A percentile compares a stretch with the other conserved stretches of the same genome.
Evolutionary conservation across 441 rosid genomes (phyloP).

Genomic region (Populus trichocarpa): DNA sequence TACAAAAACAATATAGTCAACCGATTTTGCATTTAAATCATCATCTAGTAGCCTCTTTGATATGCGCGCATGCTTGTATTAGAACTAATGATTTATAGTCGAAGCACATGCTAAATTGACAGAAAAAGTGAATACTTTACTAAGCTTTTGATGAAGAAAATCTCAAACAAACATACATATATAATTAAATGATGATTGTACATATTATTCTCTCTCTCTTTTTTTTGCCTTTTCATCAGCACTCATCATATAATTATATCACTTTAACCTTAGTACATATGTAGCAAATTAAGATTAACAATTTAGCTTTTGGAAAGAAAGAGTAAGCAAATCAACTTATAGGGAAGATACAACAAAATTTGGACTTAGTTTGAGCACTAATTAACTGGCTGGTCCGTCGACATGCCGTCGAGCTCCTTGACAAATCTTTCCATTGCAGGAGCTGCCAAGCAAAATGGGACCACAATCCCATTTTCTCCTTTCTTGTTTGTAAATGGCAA

Average conservation of each 20-base stretch:
- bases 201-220: too few relatives aligned
- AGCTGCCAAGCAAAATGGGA: constrained; percentile 41
- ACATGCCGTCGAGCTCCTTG: constrained; percentile 21
- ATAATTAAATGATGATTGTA: too few relatives aligned
- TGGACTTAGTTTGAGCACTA: neutral
- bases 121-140: neutral
- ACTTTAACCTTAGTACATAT: neutral
- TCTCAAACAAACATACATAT: neutral
- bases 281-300: neutral
- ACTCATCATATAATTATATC: too few relatives aligned
- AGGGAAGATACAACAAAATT: neutral
- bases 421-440: constrained; percentile 39
- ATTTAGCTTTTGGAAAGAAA: neutral
- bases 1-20: too few relatives aligned
- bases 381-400: neutral
- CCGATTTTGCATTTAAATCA: too few relatives aligned
- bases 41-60: neutral
- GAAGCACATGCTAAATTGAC: neutral
- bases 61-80: neutral
- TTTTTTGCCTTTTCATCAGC: too few relatives aligned
- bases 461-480: constrained; percentile 36
- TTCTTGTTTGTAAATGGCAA: too few relatives aligned
- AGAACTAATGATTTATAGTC: neutral
- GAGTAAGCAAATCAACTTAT: neutral
- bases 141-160: neutral